Percentiles rank a stretch among this genome's conserved stretches.
These are phyloP conservation scores for Moelleriella libera DNA, from an alignment of 2,329 filamentous ascomycete species.

Conservation along the genomic window DNA sequence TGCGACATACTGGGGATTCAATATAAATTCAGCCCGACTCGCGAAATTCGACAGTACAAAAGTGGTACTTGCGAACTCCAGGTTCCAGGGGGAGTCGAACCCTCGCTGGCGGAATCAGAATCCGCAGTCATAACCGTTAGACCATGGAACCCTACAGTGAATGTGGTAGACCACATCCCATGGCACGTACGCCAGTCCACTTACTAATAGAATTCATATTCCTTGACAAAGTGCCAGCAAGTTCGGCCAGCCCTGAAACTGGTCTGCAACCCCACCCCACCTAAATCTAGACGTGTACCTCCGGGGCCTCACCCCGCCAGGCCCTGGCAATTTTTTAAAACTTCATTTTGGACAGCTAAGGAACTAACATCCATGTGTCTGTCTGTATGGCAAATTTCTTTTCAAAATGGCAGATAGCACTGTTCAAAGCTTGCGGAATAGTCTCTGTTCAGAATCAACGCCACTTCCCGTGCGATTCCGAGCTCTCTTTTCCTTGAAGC, in stretches of 20 bases:
- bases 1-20: too few relatives aligned
- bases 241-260: neutral
- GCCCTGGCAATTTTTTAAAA: slow-evolving; percentile 9
- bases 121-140: slow-evolving; percentile 23
- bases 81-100: slow-evolving; percentile 21
- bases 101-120: slow-evolving; percentile 22
- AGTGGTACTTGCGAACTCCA: neutral
- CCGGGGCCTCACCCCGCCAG: too few relatives aligned
- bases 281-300: slow-evolving; percentile 12
- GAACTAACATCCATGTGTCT: neutral
- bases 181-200: neutral
- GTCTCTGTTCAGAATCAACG: slow-evolving; percentile 65
- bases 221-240: neutral
- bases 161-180: slow-evolving; percentile 13
- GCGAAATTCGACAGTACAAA: too few relatives aligned
- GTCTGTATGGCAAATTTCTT: neutral
- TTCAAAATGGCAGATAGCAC: slow-evolving; percentile 22
- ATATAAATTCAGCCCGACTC: too few relatives aligned
- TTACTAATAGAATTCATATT: neutral
- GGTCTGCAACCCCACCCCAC: slow-evolving; percentile 15
- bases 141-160: slow-evolving; percentile 15
- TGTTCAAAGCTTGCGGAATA: slow-evolving; percentile 53
- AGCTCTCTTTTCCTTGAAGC: slow-evolving; percentile 94
- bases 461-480: slow-evolving; percentile 84
- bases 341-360: neutral